These are phyloP conservation scores for Phallus indusiatus DNA, from an alignment of 768 basidiomycete genomes.

Conservation along the genomic window DNA sequence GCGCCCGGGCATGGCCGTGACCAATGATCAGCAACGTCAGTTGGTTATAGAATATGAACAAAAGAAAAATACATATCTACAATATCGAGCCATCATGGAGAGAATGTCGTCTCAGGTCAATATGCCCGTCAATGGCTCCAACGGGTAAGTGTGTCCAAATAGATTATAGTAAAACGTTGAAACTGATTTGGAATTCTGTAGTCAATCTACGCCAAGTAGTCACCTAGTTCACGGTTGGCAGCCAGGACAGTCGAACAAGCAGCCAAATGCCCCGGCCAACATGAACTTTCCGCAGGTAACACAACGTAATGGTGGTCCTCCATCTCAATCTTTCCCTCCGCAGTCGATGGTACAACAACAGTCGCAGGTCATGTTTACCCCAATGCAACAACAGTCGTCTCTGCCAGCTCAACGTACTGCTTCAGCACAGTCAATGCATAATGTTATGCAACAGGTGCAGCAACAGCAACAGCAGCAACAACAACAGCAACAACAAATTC, in stretches of 20 bases:
- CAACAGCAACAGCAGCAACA: constrained; percentile 3
- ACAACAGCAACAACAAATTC: background rate
- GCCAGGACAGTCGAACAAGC: background rate
- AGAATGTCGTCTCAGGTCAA: background rate
- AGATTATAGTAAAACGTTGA: no score
- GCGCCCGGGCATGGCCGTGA: background rate
- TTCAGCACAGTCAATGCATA: background rate
- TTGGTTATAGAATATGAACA: background rate
- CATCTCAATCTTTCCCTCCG: constrained; percentile 1
- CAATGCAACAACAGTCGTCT: background rate
- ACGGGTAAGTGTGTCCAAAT: background rate
- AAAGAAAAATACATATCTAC: background rate
- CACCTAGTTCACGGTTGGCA: background rate
- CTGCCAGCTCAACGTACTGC: background rate
- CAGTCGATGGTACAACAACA: background rate
- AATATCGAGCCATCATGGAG: background rate
- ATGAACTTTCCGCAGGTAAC: background rate
- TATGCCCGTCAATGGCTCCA: background rate
- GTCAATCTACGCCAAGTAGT: background rate
- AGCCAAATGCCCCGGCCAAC: background rate
- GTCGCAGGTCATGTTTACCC: background rate
- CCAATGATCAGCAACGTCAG: background rate
- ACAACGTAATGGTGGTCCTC: background rate
- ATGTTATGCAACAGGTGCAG: background rate
- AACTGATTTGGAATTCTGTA: background rate